phyloP scores from a whole-genome alignment of 2,329 filamentous ascomycete species.

The Aspergillus costaricaensis region DNA sequence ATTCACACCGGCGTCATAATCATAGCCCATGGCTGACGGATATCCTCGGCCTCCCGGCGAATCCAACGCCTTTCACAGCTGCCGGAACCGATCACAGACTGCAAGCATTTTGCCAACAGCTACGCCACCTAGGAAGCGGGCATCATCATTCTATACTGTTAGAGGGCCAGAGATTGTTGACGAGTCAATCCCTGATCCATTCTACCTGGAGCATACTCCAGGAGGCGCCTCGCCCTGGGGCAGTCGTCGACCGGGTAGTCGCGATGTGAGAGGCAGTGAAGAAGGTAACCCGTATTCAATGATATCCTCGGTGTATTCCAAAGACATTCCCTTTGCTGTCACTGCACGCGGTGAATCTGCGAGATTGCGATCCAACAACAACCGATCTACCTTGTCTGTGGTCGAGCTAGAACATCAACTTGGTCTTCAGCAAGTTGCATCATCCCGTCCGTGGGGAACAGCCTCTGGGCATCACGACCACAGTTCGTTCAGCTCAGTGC shows the following conservation, averaged over 20 bases:
- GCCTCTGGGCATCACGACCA: slow-evolving; percentile 32
- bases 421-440: slow-evolving; percentile 31
- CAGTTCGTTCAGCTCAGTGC: slow-evolving; percentile 37
- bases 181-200: slow-evolving; percentile 41
- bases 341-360: slow-evolving; percentile 16
- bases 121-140: slow-evolving; percentile 32
- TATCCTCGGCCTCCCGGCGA: slow-evolving; percentile 36
- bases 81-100: slow-evolving; percentile 35
- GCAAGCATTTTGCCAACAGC: slow-evolving; percentile 31
- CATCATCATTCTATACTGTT: slow-evolving; percentile 34
- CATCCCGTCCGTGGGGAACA: slow-evolving; percentile 25
- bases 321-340: slow-evolving; percentile 17
- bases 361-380: slow-evolving; percentile 17
- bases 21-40: slow-evolving; percentile 43
- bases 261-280: slow-evolving; percentile 36
- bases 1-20: slow-evolving; percentile 19
- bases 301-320: slow-evolving; percentile 29
- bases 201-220: slow-evolving; percentile 42
- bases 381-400: slow-evolving; percentile 35
- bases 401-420: slow-evolving; percentile 35
- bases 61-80: slow-evolving; percentile 34
- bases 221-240: slow-evolving; percentile 31
- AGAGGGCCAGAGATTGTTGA: slow-evolving; percentile 30
- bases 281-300: slow-evolving; percentile 36
- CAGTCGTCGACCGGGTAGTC: slow-evolving; percentile 27